These are phyloP conservation scores for Carallia pectinifolia DNA, from an alignment of 345 rosid genomes.

Conservation along the genomic window DNA sequence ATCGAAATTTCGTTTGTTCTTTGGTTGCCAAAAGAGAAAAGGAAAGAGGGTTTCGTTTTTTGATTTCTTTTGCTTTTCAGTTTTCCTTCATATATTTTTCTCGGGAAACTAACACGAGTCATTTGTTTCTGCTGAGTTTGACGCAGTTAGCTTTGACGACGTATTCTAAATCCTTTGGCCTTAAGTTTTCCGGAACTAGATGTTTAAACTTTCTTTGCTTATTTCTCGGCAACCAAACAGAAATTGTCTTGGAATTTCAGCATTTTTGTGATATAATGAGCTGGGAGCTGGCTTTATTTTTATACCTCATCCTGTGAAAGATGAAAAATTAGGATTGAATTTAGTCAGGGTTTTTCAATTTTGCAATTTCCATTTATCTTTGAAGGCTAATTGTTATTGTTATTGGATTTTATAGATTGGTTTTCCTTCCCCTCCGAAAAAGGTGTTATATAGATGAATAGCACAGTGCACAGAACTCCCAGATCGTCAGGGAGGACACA, in stretches of 20 bases:
- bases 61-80: background rate
- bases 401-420: constrained; percentile 20
- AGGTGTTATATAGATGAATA: constrained; percentile 45
- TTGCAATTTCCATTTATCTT: background rate
- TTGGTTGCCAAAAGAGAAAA: constrained; percentile 12
- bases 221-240: too few relatives aligned
- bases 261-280: too few relatives aligned
- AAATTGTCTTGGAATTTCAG: too few relatives aligned
- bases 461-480: constrained; percentile 61
- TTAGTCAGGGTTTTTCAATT: background rate
- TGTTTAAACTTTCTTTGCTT: too few relatives aligned
- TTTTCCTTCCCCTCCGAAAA: background rate
- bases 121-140: too few relatives aligned
- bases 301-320: too few relatives aligned
- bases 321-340: background rate
- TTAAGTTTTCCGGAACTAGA: too few relatives aligned
- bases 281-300: too few relatives aligned
- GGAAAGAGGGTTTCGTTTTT: background rate
- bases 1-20: background rate
- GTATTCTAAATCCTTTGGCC: too few relatives aligned
- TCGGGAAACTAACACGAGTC: background rate
- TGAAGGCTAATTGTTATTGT: constrained; percentile 1
- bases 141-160: too few relatives aligned
- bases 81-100: background rate
- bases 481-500: constrained; percentile 61